These are phyloP conservation scores for Sphagnum tenellum DNA, from an alignment of 225 moss, liverwort and hornwort species.

Conservation along the genomic window DNA sequence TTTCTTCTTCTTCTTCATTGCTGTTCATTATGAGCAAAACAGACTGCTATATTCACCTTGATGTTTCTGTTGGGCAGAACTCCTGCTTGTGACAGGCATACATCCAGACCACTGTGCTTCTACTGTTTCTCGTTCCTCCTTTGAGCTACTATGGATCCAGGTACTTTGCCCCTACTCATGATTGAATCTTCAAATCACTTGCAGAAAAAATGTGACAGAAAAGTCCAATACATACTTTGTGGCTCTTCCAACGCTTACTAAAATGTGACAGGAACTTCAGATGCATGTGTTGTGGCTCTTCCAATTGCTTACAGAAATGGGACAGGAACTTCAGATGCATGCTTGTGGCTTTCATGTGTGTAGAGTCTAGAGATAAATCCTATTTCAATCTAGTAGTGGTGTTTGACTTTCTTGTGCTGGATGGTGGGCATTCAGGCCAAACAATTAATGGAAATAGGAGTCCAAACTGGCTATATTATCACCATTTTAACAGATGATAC, in stretches of 20 bases:
- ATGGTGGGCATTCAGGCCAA: slow-evolving; percentile 25
- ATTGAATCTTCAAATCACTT: background rate
- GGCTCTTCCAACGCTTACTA: no score
- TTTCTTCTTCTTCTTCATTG: no score
- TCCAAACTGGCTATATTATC: slow-evolving; percentile 36
- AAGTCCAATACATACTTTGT: background rate
- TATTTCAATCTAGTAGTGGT: no score
- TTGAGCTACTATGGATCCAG: slow-evolving; percentile 80
- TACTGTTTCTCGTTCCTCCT: slow-evolving; percentile 51
- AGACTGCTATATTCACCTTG: no score
- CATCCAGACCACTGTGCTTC: slow-evolving; percentile 71
- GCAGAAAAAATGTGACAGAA: background rate
- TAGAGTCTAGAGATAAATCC: no score
- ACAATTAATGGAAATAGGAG: slow-evolving; percentile 46
- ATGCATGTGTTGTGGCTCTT: no score
- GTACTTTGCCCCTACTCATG: slow-evolving; percentile 16
- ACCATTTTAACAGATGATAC: slow-evolving; percentile 35
- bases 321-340: no score
- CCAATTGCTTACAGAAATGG: no score
- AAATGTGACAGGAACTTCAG: no score
- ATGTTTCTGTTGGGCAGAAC: slow-evolving; percentile 38
- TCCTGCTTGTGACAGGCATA: slow-evolving; percentile 72
- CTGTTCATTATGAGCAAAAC: no score
- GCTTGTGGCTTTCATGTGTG: no score
- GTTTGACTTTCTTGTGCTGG: no score